Evolutionary conservation across 371 early-diverging fungal genomes (phyloP), one percentile per base, ranked within the genome.

Genomic region (Polyrhizophydium stewartii): DNA sequence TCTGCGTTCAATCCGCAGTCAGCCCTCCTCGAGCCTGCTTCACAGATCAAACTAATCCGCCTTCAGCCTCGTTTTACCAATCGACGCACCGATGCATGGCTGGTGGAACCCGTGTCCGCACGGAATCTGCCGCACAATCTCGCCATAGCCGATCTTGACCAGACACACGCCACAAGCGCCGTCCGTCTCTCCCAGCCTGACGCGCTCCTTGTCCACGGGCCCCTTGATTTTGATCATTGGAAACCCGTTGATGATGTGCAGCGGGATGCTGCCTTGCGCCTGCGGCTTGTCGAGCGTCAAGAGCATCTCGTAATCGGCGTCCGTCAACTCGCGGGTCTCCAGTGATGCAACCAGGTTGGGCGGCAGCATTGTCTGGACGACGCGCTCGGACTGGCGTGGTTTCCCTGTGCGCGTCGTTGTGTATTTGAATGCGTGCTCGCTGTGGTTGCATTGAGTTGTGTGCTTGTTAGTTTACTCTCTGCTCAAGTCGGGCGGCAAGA

Each of bases 101-200:
- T 69, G 69, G 61, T 76, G 76, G 46, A 72, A 72, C 16, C 61
- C 63, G 56, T 72, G 73, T 13, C 66, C 60, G 55, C 76, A 76
- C 41, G 76, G 73, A 1, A 76, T 69, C 31, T 52, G 49, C 40
- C 75, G 58, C 16, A 61, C 59, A 7, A 65, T 28, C 3, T 72
- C 69, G 19, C 70, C 72, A 5, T 49, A 33, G 27, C 47, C 46
- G 17, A 66, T 59, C 40, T 61, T 52, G 17, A 55, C 47, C 16
- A 59, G 22, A 47, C 75, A 75, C 22, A 76, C 64, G 7, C 45
- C 45, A 56, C 76, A 75, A 3, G 5, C 10, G 3, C 12, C 6
- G 5, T 53, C 53, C 13, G 30, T 7, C 5, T 53, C 53, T 16
- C 25, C 51, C 30, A 53, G 32, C 24, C 53, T 10, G 27, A 53